Evolutionary conservation across 352 stramenopile species (phyloP).

Genomic region (Halophytophthora polymorphica): DNA sequence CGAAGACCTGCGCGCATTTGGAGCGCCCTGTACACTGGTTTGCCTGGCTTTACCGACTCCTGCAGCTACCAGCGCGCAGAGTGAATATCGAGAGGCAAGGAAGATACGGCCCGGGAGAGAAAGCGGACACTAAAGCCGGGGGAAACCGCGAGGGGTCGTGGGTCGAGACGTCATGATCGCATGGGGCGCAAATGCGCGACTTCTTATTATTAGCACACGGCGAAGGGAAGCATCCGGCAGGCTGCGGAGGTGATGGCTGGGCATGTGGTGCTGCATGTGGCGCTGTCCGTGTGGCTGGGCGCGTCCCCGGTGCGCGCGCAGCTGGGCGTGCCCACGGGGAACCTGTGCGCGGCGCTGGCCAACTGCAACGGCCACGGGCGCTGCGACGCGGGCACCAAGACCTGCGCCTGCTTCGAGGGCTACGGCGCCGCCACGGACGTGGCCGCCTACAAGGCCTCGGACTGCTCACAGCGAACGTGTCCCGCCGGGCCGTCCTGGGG

Average conservation of each 20-base stretch:
- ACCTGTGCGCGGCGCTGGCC: conserved; percentile 70
- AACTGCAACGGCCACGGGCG: conserved; percentile 89
- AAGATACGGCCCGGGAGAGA: no score
- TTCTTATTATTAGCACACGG: no score
- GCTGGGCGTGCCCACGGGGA: conserved; percentile 50
- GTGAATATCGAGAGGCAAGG: no score
- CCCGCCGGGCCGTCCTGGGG: conserved; percentile 62
- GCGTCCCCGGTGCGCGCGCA: conserved; percentile 23
- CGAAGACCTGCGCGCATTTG: no score
- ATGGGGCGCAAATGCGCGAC: no score
- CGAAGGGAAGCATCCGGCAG: no score
- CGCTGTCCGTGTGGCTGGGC: background rate
- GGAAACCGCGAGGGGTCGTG: background rate
- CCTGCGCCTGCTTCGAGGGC: conserved; percentile 86
- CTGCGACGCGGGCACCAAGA: conserved; percentile 82
- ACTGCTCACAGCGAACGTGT: conserved; percentile 73
- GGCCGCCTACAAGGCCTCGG: conserved; percentile 65
- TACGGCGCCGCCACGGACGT: conserved; percentile 84
- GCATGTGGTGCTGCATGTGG: background rate
- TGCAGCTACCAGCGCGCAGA: no score
- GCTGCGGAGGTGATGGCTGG: conserved; percentile 1
- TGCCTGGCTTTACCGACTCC: no score
- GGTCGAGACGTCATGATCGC: background rate
- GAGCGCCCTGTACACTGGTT: no score
- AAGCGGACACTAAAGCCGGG: no score